Conservation (phyloP, 129 eudicot genomes). For the Saussurea involucrata region DNA sequence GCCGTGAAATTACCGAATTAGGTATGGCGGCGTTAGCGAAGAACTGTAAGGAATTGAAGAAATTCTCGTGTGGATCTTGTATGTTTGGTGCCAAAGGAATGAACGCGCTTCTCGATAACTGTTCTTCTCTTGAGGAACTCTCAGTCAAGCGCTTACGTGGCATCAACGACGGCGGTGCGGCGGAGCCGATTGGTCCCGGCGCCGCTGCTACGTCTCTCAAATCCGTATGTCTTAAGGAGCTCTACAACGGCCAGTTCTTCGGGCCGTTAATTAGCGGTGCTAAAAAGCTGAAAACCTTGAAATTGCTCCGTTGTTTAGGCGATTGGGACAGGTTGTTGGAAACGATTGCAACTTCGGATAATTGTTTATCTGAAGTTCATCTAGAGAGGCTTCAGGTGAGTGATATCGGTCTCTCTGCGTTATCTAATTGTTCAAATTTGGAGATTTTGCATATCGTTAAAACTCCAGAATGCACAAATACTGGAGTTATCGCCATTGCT, state of each 20-base stretch:
- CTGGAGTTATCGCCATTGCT: constrained; percentile 27
- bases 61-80: constrained; percentile 72
- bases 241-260: constrained; percentile 55
- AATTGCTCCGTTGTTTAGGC: constrained; percentile 51
- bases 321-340: constrained; percentile 60
- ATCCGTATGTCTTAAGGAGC: constrained; percentile 49
- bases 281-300: constrained; percentile 49
- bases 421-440: constrained; percentile 28
- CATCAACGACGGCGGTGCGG: constrained; percentile 29
- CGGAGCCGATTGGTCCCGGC: constrained; percentile 51
- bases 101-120: constrained; percentile 58
- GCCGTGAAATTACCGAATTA: constrained; percentile 56
- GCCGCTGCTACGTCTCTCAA: constrained; percentile 37
- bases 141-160: constrained; percentile 67
- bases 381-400: constrained; percentile 39
- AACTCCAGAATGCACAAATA: constrained; percentile 36
- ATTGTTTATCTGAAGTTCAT: constrained; percentile 28
- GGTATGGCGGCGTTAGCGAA: constrained; percentile 60
- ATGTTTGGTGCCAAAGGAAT: constrained; percentile 68
- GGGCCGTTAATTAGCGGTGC: constrained; percentile 52
- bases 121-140: constrained; percentile 53
- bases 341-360: constrained; percentile 17
- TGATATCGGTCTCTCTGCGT: constrained; percentile 26
- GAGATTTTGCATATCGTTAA: constrained; percentile 38
- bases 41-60: constrained; percentile 49